Percentiles rank a stretch among this genome's conserved stretches.
phyloP scores from a whole-genome alignment of 2,329 filamentous ascomycete genomes.

The Fusarium sp. region DNA sequence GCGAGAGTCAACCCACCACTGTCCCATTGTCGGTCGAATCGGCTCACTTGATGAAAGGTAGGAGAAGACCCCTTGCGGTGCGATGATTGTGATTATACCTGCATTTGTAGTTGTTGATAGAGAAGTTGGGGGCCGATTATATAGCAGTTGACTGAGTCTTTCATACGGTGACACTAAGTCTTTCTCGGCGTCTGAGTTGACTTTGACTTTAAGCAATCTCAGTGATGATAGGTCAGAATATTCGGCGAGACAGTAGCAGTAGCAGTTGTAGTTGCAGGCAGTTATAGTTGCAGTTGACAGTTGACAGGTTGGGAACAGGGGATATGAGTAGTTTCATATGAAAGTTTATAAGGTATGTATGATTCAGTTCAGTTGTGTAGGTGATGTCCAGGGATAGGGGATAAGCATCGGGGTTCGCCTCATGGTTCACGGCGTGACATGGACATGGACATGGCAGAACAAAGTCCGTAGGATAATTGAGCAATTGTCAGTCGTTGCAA shows the following conservation, averaged over 20 bases:
- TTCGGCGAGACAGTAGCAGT: conserved; percentile 16
- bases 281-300: conserved; percentile 8
- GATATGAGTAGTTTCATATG: conserved; percentile 45
- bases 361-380: conserved; percentile 21
- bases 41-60: conserved; percentile 19
- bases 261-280: not conserved
- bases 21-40: conserved; percentile 48
- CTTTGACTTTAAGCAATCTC: conserved; percentile 18
- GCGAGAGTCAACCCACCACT: conserved; percentile 79
- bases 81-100: conserved; percentile 25
- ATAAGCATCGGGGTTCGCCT: conserved; percentile 38
- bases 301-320: conserved; percentile 29
- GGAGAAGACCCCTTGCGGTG: conserved; percentile 32
- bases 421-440: conserved; percentile 42
- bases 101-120: conserved; percentile 35
- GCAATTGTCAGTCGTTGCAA: conserved; percentile 1
- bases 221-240: conserved; percentile 13
- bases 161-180: conserved; percentile 7
- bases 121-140: conserved; percentile 17
- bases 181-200: conserved; percentile 5
- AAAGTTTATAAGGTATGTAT: conserved; percentile 18
- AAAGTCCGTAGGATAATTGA: conserved; percentile 35
- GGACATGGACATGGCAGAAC: conserved; percentile 35
- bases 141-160: conserved; percentile 14
- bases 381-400: conserved; percentile 34